Conservation (phyloP, 2,329 filamentous ascomycete species). For the Colletotrichum caudatum region DNA sequence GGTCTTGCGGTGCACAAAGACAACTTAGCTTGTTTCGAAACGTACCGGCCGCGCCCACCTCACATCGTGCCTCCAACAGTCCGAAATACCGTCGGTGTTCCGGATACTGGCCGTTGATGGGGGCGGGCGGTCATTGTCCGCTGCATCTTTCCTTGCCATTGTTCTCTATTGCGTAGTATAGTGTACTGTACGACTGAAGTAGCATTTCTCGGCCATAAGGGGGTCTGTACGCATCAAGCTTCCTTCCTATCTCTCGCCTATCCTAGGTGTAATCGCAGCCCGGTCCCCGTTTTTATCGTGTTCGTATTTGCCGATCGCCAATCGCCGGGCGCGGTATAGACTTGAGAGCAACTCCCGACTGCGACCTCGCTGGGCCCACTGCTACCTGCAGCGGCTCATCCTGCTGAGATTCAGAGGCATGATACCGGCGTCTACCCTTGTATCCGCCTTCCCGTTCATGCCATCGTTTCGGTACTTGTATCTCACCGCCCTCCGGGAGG, state of each 20-base stretch:
- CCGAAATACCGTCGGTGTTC: constrained; percentile 35
- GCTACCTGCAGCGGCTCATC: constrained; percentile 6
- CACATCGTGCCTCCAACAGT: background rate
- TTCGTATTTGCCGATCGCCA: constrained; percentile 33
- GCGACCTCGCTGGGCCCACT: constrained; percentile 18
- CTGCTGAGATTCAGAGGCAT: background rate
- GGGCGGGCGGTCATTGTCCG: background rate
- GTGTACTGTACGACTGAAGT: too few relatives aligned
- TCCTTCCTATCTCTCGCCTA: background rate
- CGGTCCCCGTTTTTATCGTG: constrained; percentile 34
- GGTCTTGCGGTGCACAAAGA: background rate
- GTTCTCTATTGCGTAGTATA: background rate
- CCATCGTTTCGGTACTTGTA: constrained; percentile 11
- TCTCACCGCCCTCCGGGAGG: constrained; percentile 20
- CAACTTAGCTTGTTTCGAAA: constrained; percentile 36
- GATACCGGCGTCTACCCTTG: background rate
- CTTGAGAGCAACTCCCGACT: constrained; percentile 26
- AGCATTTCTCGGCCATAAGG: background rate
- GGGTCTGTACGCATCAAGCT: background rate
- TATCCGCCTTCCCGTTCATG: background rate
- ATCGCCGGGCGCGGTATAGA: constrained; percentile 5
- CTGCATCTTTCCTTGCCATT: background rate
- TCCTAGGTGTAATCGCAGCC: background rate
- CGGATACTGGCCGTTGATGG: constrained; percentile 5
- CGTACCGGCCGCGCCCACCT: background rate